Percentiles rank a stretch among this genome's conserved stretches.
These are phyloP conservation scores for Aureobasidium uvarum DNA, from an alignment of 2,329 filamentous ascomycete genomes.

Conservation along the genomic window DNA sequence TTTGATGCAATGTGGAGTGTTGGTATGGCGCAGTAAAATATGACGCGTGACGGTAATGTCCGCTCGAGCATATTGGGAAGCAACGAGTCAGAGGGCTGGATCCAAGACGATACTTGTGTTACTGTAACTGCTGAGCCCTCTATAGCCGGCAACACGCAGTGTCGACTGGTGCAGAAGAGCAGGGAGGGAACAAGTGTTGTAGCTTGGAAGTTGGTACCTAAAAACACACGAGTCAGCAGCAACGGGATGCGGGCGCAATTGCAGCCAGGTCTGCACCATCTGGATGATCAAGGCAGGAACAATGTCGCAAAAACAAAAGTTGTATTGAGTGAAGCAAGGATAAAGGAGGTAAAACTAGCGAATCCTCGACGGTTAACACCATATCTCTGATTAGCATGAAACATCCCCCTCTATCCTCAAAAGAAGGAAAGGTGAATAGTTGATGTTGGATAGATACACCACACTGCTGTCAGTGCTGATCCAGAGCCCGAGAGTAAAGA, in stretches of 20 bases:
- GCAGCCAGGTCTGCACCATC: not conserved
- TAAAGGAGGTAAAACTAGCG: constrained; percentile 23
- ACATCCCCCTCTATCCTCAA: constrained; percentile 11
- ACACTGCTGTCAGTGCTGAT: not conserved
- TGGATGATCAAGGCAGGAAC: not conserved
- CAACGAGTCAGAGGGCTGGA: not conserved
- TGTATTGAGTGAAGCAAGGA: constrained; percentile 9
- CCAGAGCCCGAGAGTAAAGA: not conserved
- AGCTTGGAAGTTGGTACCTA: not conserved
- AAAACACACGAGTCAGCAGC: not conserved
- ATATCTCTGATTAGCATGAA: constrained; percentile 11
- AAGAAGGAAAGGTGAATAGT: constrained; percentile 6
- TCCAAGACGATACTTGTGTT: not conserved
- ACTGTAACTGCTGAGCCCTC: not conserved
- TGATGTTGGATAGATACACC: not conserved
- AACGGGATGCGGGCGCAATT: not conserved
- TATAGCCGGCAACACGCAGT: not conserved
- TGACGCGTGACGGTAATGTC: not conserved
- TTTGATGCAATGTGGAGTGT: not conserved
- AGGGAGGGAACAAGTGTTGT: not conserved
- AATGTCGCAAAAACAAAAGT: constrained; percentile 6
- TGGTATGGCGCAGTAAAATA: not conserved
- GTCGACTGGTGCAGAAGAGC: not conserved
- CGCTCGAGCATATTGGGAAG: not conserved
- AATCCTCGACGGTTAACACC: not conserved